phyloP scores from a whole-genome alignment of 306 rosid genomes.

The Alnus glutinosa region DNA sequence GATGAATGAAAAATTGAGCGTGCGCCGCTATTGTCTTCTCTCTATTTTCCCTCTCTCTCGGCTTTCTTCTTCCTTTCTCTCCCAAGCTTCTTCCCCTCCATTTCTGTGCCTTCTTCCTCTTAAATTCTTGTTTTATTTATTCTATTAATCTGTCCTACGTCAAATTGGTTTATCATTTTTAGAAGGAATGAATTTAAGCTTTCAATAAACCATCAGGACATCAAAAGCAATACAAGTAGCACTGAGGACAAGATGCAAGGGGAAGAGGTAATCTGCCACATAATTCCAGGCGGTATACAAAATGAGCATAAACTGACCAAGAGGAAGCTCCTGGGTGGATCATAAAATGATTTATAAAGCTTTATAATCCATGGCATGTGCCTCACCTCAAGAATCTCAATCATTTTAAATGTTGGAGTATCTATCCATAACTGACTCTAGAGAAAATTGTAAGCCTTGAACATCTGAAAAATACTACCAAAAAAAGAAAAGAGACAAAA shows the following conservation, averaged over 20 bases:
- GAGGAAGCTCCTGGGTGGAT: slow-evolving; percentile 6
- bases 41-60: too few species aligned
- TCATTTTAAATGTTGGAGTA: neutral
- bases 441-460: neutral
- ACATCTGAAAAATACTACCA: neutral
- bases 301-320: neutral
- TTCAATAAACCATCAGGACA: neutral
- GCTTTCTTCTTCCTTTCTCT: too few species aligned
- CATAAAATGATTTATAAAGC: slow-evolving; percentile 8
- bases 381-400: neutral
- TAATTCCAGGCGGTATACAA: neutral
- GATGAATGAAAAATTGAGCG: too few species aligned
- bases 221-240: neutral
- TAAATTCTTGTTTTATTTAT: too few species aligned
- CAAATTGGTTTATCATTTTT: neutral
- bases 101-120: too few species aligned
- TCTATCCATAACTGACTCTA: neutral
- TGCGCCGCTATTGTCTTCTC: too few species aligned
- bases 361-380: neutral
- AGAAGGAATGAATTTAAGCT: neutral
- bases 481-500: neutral
- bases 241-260: neutral
- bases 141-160: too few species aligned
- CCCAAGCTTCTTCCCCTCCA: too few species aligned
- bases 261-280: neutral